Conservation (phyloP, 2,329 filamentous ascomycete species). For the Akanthomyces lecanii region DNA sequence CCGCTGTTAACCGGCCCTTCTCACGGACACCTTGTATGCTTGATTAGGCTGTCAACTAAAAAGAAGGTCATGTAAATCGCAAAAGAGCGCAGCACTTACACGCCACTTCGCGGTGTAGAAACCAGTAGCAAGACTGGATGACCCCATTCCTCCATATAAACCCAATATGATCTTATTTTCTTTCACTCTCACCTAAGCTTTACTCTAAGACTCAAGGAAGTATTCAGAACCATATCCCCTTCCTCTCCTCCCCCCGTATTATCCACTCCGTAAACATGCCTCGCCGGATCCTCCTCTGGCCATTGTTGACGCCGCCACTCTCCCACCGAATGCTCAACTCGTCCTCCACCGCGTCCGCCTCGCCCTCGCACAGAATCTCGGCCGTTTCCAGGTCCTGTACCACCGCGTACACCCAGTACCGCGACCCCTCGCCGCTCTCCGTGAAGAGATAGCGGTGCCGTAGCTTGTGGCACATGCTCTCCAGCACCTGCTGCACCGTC, state of each 20-base stretch:
- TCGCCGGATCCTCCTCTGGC: background rate
- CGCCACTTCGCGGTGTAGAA: too few relatives aligned
- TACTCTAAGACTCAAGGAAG: background rate
- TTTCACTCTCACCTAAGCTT: too few relatives aligned
- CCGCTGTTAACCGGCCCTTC: too few relatives aligned
- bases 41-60: too few relatives aligned
- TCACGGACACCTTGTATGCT: too few relatives aligned
- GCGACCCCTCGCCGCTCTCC: constrained; percentile 6
- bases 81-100: too few relatives aligned
- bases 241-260: background rate
- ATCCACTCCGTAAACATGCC: constrained; percentile 14
- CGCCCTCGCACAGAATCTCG: background rate
- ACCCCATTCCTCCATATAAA: too few relatives aligned
- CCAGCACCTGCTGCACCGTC: constrained; percentile 6
- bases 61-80: too few relatives aligned
- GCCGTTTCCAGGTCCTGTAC: background rate
- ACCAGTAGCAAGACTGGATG: too few relatives aligned
- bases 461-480: background rate
- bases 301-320: background rate
- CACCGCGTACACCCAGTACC: constrained; percentile 7
- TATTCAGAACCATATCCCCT: background rate
- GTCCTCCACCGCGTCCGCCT: background rate
- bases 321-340: background rate
- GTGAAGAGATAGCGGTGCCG: constrained; percentile 13
- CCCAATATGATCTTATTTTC: background rate